These are phyloP conservation scores for Coniochaeta pulveracea DNA, from an alignment of 2,329 filamentous ascomycete genomes.

Conservation along the genomic window DNA sequence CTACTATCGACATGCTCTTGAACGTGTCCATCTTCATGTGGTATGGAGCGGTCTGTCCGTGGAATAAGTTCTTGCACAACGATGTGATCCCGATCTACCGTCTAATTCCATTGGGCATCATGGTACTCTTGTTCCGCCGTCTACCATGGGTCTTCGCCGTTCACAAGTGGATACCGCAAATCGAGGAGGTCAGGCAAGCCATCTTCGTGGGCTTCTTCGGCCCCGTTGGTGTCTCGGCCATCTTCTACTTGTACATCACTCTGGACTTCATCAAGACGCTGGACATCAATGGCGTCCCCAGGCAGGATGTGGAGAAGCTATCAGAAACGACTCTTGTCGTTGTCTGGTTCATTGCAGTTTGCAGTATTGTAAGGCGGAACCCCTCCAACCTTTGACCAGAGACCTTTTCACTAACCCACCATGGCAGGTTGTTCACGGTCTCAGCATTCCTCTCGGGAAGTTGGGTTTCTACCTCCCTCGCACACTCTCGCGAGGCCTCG, in stretches of 20 bases:
- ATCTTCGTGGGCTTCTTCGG: slow-evolving; percentile 89
- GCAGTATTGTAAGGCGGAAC: slow-evolving; percentile 59
- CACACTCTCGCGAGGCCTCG: slow-evolving; percentile 41
- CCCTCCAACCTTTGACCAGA: neutral
- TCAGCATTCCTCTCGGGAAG: slow-evolving; percentile 70
- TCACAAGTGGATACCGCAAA: slow-evolving; percentile 68
- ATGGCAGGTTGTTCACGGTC: slow-evolving; percentile 59
- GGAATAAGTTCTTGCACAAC: slow-evolving; percentile 58
- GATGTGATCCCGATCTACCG: slow-evolving; percentile 61
- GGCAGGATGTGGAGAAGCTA: slow-evolving; percentile 55
- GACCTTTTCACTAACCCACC: neutral
- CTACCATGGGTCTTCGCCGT: slow-evolving; percentile 65
- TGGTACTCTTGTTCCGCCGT: slow-evolving; percentile 67
- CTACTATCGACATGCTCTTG: slow-evolving; percentile 88
- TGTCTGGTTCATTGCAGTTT: slow-evolving; percentile 78
- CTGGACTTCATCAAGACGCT: slow-evolving; percentile 57
- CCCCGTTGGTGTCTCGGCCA: slow-evolving; percentile 80
- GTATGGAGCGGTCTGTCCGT: slow-evolving; percentile 80
- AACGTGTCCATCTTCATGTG: slow-evolving; percentile 85
- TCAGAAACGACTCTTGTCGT: slow-evolving; percentile 58
- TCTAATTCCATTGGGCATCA: slow-evolving; percentile 59
- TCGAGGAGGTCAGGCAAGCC: slow-evolving; percentile 62
- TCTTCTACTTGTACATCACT: slow-evolving; percentile 81
- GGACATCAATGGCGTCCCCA: slow-evolving; percentile 46
- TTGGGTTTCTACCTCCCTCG: slow-evolving; percentile 51